These are phyloP conservation scores for Talinum fruticosum DNA, from an alignment of 148 eudicot genomes.

Conservation along the genomic window DNA sequence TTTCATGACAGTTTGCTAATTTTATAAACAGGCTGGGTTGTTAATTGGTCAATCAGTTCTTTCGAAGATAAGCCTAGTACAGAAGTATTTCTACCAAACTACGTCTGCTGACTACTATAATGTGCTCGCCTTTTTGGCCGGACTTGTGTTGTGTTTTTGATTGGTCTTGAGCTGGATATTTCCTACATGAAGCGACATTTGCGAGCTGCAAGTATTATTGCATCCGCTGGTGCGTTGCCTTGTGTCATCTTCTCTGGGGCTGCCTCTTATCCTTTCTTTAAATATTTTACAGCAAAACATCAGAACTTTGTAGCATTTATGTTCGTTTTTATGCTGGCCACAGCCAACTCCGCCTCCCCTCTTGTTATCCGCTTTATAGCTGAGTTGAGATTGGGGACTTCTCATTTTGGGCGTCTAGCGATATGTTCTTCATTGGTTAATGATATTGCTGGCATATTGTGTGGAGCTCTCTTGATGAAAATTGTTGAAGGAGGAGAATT, in stretches of 20 bases:
- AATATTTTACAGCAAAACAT: constrained; percentile 24
- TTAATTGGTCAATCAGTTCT: constrained; percentile 72
- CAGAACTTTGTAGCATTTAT: constrained; percentile 28
- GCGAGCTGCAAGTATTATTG: constrained; percentile 48
- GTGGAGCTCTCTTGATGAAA: constrained; percentile 34
- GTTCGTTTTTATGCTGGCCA: constrained; percentile 41
- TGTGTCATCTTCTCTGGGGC: constrained; percentile 60
- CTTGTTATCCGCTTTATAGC: constrained; percentile 65
- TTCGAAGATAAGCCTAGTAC: constrained; percentile 40
- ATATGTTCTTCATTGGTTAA: constrained; percentile 56
- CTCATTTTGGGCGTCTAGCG: constrained; percentile 72
- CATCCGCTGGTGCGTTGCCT: constrained; percentile 40
- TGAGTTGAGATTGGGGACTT: constrained; percentile 58
- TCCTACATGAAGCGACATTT: constrained; percentile 56
- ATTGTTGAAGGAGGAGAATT: constrained; percentile 25
- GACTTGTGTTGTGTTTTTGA: constrained; percentile 67
- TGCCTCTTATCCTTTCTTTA: constrained; percentile 38
- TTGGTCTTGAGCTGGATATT: constrained; percentile 84
- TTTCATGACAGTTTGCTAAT: constrained; percentile 5
- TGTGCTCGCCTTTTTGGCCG: constrained; percentile 63
- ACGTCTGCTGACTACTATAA: constrained; percentile 70
- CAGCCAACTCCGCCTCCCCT: constrained; percentile 71
- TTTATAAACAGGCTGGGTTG: constrained; percentile 70
- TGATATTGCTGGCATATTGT: constrained; percentile 43
- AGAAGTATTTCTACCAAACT: constrained; percentile 50